Percentiles rank a stretch among this genome's conserved stretches.
These are phyloP conservation scores for Goffeauzyma gilvescens DNA, from an alignment of 768 basidiomycete species.

Conservation along the genomic window DNA sequence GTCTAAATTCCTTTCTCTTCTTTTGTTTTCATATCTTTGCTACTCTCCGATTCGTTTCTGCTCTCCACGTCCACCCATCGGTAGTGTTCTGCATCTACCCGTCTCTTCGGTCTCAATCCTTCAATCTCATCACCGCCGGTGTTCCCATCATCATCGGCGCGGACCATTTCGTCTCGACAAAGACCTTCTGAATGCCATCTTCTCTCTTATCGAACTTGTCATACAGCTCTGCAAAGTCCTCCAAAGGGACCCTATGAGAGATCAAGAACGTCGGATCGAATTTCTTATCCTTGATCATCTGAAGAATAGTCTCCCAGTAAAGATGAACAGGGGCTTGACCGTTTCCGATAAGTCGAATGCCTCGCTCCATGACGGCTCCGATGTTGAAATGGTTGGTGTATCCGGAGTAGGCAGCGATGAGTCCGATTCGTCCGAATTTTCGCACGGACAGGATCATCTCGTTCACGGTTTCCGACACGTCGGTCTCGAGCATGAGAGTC, in stretches of 20 bases:
- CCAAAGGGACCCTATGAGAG: slow-evolving; percentile 34
- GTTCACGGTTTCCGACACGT: slow-evolving; percentile 47
- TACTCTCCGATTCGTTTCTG: too few species aligned
- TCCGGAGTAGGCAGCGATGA: slow-evolving; percentile 52
- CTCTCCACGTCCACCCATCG: too few species aligned
- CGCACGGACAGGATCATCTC: slow-evolving; percentile 37
- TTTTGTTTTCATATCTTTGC: too few species aligned
- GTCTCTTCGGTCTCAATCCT: too few species aligned
- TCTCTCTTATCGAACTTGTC: slow-evolving; percentile 43
- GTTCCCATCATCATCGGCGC: neutral
- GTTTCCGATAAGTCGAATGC: slow-evolving; percentile 50
- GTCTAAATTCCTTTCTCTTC: too few species aligned
- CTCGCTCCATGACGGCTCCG: slow-evolving; percentile 61
- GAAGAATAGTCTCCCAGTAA: slow-evolving; percentile 53
- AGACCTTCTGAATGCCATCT: slow-evolving; percentile 49
- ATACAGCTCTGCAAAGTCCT: slow-evolving; percentile 47
- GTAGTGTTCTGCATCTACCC: too few species aligned
- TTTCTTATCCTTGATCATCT: slow-evolving; percentile 36
- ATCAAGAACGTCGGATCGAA: slow-evolving; percentile 44
- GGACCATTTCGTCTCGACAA: slow-evolving; percentile 47
- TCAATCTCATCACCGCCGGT: neutral
- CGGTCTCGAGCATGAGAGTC: slow-evolving; percentile 54
- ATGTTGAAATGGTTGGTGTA: slow-evolving; percentile 43
- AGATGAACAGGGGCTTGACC: slow-evolving; percentile 57
- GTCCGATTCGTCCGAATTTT: slow-evolving; percentile 45